These are phyloP conservation scores for Aspergillus coremiiformis DNA, from an alignment of 495 filamentous ascomycete genomes.

Conservation along the genomic window DNA sequence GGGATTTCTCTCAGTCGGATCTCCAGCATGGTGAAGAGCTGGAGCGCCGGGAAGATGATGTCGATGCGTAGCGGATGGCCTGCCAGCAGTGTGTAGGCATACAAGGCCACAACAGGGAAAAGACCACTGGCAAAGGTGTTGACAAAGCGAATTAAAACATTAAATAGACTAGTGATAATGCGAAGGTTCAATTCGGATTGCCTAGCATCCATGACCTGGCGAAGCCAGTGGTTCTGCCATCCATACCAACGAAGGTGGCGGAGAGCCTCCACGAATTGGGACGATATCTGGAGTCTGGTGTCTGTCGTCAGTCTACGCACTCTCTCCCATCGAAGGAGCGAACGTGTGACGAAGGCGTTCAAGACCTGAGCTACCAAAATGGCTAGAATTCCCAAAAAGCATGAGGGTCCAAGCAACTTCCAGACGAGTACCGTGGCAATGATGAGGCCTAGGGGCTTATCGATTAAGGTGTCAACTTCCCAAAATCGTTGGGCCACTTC, in stretches of 20 bases:
- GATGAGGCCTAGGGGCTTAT: conserved; percentile 59
- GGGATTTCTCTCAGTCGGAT: conserved; percentile 62
- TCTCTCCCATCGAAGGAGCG: conserved; percentile 54
- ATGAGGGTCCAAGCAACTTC: conserved; percentile 70
- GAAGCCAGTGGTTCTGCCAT: conserved; percentile 76
- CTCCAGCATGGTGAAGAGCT: conserved; percentile 69
- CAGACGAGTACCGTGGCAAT: conserved; percentile 64
- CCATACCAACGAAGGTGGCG: conserved; percentile 83
- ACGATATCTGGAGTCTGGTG: conserved; percentile 60
- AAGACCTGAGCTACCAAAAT: conserved; percentile 56
- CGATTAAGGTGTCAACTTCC: conserved; percentile 64
- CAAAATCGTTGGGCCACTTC: conserved; percentile 77
- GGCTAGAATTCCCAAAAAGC: conserved; percentile 60
- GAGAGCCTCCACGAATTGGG: conserved; percentile 76
- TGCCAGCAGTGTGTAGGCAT: conserved; percentile 64
- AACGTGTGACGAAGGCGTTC: conserved; percentile 55
- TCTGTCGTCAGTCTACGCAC: conserved; percentile 62
- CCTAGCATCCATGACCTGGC: conserved; percentile 61
- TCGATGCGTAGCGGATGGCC: conserved; percentile 61
- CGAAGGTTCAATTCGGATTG: conserved; percentile 58
- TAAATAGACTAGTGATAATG: conserved; percentile 56
- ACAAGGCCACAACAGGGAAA: conserved; percentile 72
- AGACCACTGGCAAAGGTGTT: conserved; percentile 59
- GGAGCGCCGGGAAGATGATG: conserved; percentile 72
- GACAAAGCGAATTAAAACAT: conserved; percentile 49